Percentiles rank a stretch among this genome's conserved stretches.
Conservation (phyloP, 495 filamentous ascomycete genomes). For the Tuber calosporum region DNA sequence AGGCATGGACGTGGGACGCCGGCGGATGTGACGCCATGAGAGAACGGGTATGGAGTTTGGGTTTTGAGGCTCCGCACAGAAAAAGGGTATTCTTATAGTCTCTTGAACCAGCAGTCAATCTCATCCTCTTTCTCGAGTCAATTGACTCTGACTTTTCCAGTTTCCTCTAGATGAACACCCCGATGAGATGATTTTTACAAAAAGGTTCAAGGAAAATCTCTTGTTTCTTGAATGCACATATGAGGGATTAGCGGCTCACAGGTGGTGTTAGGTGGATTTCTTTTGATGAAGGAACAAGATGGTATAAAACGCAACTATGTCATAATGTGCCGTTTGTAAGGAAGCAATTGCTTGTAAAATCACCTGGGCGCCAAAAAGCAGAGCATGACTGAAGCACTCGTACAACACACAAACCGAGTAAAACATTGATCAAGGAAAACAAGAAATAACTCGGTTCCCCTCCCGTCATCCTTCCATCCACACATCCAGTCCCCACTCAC, state of each 20-base stretch:
- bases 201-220: not conserved
- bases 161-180: not conserved
- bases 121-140: not conserved
- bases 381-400: not conserved
- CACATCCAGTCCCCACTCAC: not conserved
- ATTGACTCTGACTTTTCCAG: not conserved
- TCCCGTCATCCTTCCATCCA: not conserved
- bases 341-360: not conserved
- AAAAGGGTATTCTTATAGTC: not conserved
- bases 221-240: not conserved
- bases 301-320: not conserved
- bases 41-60: not conserved
- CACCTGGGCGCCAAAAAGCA: not conserved
- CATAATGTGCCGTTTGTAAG: not conserved
- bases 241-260: not conserved
- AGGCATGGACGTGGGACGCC: not conserved
- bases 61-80: not conserved
- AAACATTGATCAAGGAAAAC: not conserved
- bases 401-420: not conserved
- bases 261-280: not conserved
- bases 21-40: not conserved
- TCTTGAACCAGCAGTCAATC: not conserved
- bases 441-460: not conserved
- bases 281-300: not conserved
- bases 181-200: not conserved